phyloP scores from a whole-genome alignment of 2,329 filamentous ascomycete species.

The Colletotrichum sublineola region DNA sequence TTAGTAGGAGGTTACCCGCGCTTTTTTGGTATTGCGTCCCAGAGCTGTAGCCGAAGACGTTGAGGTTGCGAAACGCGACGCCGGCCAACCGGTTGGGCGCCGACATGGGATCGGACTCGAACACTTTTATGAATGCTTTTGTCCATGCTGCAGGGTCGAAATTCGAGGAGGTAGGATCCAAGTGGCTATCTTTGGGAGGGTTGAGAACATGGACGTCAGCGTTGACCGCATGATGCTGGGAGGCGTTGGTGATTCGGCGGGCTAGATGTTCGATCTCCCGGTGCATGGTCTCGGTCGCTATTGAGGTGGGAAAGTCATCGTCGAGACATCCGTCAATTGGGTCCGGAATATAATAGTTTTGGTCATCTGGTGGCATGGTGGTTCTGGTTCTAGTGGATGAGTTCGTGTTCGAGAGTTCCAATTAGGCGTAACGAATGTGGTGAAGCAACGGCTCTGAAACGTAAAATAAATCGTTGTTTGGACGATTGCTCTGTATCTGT shows the following conservation, averaged over 20 bases:
- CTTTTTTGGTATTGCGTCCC: constrained; percentile 47
- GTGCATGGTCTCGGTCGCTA: neutral
- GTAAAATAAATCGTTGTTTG: neutral
- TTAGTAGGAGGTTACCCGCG: constrained; percentile 45
- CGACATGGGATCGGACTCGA: constrained; percentile 46
- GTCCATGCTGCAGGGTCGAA: constrained; percentile 48
- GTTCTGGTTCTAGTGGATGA: neutral
- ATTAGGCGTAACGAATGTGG: neutral
- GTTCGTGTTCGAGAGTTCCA: neutral
- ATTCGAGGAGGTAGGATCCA: constrained; percentile 47
- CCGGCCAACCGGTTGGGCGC: constrained; percentile 46
- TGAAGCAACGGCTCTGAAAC: neutral
- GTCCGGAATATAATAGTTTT: neutral
- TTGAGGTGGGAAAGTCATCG: neutral
- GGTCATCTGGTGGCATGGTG: constrained; percentile 4
- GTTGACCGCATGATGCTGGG: constrained; percentile 6
- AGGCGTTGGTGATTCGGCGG: constrained; percentile 29
- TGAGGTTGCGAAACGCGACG: constrained; percentile 47
- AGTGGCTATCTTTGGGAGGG: constrained; percentile 31
- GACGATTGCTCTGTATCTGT: too few species aligned
- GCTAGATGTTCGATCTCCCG: constrained; percentile 29
- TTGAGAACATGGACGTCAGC: constrained; percentile 32
- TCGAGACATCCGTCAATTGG: neutral
- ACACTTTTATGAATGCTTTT: constrained; percentile 46
- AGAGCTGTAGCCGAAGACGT: constrained; percentile 47